A percentile compares a stretch with the other conserved stretches of the same genome.
Conservation (phyloP, 2,329 filamentous ascomycete genomes). For the Aureobasidium sp. region DNA sequence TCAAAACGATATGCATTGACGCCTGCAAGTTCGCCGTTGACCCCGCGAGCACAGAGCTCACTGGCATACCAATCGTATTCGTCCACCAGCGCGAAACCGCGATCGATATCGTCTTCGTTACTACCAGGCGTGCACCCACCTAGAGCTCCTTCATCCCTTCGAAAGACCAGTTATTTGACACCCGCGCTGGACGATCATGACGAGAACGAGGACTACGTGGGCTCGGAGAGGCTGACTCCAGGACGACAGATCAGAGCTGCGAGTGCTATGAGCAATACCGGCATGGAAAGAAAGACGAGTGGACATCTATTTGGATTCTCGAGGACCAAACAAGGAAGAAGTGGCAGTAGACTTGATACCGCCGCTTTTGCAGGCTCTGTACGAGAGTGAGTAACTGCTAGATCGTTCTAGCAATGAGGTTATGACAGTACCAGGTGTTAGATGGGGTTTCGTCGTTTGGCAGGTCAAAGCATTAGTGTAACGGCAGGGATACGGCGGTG, state of each 20-base stretch:
- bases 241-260: conserved; percentile 1
- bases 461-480: background rate
- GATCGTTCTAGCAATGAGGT: background rate
- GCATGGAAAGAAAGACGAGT: background rate
- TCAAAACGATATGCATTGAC: background rate
- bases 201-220: background rate
- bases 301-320: background rate
- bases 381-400: background rate
- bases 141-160: conserved; percentile 1
- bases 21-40: background rate
- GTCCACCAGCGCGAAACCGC: background rate
- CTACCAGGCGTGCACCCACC: background rate
- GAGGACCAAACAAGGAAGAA: background rate
- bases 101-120: background rate
- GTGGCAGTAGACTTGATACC: background rate
- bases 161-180: conserved; percentile 4
- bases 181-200: conserved; percentile 1
- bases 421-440: background rate
- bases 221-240: background rate
- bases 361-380: background rate
- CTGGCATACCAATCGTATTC: background rate
- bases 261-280: background rate
- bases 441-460: background rate
- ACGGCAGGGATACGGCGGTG: background rate
- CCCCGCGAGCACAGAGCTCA: background rate